A percentile compares a stretch with the other conserved stretches of the same genome.
These are phyloP conservation scores for Silene vulgaris DNA, from an alignment of 179 eudicot genomes.

Conservation along the genomic window DNA sequence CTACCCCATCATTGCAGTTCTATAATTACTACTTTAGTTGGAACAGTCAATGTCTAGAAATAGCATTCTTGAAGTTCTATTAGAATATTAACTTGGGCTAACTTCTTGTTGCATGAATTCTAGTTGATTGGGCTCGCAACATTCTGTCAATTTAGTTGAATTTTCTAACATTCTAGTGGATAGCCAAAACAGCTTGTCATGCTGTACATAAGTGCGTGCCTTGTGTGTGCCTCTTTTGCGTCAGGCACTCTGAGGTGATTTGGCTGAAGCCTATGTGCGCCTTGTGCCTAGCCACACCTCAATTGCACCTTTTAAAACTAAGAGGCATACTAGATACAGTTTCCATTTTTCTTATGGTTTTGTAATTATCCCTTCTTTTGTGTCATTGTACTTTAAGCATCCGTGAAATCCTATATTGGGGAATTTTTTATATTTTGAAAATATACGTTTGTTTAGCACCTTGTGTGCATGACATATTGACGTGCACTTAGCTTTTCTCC, in stretches of 20 bases:
- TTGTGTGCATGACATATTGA: neutral
- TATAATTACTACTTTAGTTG: neutral
- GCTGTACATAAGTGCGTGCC: too few species aligned
- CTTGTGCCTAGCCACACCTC: too few species aligned
- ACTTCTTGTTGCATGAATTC: neutral
- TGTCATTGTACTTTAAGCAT: neutral
- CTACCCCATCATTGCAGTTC: neutral
- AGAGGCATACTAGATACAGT: neutral
- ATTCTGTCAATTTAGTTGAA: neutral
- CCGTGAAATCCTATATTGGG: neutral
- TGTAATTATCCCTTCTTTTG: neutral
- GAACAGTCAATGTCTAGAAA: neutral
- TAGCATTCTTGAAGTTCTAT: neutral
- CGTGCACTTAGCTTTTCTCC: neutral
- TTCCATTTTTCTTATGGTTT: neutral
- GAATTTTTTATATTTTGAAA: neutral
- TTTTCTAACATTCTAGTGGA: neutral
- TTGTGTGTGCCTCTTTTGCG: too few species aligned
- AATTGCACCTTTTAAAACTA: too few species aligned
- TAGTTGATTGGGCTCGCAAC: neutral
- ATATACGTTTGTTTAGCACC: neutral
- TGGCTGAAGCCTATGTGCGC: too few species aligned
- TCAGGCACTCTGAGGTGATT: too few species aligned
- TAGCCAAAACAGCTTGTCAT: too few species aligned
- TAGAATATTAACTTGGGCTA: neutral